Evolutionary conservation across 2,329 filamentous ascomycete species (phyloP), one percentile per base, ranked within the genome.

Genomic region (Colletotrichum lentis): DNA sequence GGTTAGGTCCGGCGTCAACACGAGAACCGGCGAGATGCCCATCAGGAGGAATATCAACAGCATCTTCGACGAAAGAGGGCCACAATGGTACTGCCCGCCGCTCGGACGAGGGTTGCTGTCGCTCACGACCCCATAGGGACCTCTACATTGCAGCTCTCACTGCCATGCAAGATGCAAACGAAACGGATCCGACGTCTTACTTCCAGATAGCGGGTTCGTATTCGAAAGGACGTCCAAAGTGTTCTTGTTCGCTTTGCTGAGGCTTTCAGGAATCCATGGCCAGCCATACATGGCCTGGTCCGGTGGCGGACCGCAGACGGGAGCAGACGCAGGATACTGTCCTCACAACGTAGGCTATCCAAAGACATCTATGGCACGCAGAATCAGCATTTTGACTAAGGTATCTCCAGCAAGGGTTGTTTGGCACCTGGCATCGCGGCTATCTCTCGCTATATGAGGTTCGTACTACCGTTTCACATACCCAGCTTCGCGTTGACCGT

Each of bases 111-210:
- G 41, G 59, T 37, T 18, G 12, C 14, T 18, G 14, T 20, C 50
- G 39, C 57, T 66, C 22, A 70, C 44, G 39, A 10, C 14, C n/a
- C 8, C 35, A 1, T 24, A 71, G 70, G 70, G 70, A 90, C 75
- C 77, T 91, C 52, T 90, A 86, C 74, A 76, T 91, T 12, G 81
- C 88, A 35, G 87, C 86, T 24, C 81, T 91, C 70, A 78, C 82
- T 67, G 81, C 82, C 65, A 86, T 89, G 75, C 83, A 86, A 74
- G 75, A 77, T 52, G 80, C 82, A 61, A 78, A 85, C 67, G 84
- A 88, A 73, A 77, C 75, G 8, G 69, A 73, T 14, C 76, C 78
- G 67, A 77, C 86, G 27, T 90, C 88, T 0, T 91, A 85, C 76
- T 91, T 88, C 73, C 84, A 88, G 73, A 80, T 91, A 64, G 81